Evolutionary conservation across 2,329 filamentous ascomycete species (phyloP).

Genomic region (Alternaria triticimaculans): DNA sequence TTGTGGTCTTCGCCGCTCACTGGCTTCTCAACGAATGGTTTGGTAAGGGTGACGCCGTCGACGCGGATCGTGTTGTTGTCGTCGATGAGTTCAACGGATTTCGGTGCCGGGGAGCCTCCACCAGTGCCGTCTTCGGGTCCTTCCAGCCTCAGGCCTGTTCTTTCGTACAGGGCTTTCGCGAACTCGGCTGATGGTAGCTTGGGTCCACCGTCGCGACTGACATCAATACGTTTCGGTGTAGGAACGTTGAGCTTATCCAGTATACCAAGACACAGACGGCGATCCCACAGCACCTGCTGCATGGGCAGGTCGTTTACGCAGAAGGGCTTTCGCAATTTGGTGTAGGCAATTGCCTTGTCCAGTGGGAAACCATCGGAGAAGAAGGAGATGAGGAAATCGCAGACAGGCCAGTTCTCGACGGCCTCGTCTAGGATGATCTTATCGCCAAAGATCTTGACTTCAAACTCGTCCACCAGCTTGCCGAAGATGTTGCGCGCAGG

Average conservation of each 20-base stretch:
- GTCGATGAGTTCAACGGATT: constrained; percentile 83
- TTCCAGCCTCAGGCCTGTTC: constrained; percentile 78
- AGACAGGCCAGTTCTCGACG: constrained; percentile 94
- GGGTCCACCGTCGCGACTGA: constrained; percentile 92
- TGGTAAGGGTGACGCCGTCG: constrained; percentile 80
- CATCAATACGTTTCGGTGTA: constrained; percentile 85
- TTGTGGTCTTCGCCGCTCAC: constrained; percentile 99
- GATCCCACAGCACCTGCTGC: constrained; percentile 97
- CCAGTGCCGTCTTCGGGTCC: constrained; percentile 72
- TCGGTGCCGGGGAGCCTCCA: constrained; percentile 62
- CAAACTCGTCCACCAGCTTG: constrained; percentile 89
- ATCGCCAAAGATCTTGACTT: constrained; percentile 97
- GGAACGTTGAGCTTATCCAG: constrained; percentile 89
- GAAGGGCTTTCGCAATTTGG: constrained; percentile 90
- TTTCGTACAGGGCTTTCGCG: constrained; percentile 77
- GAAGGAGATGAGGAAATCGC: constrained; percentile 96
- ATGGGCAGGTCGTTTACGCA: constrained; percentile 97
- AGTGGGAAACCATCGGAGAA: constrained; percentile 97
- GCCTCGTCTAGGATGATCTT: constrained; percentile 98
- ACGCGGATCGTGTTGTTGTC: constrained; percentile 87
- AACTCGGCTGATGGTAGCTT: constrained; percentile 78
- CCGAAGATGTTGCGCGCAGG: constrained; percentile 96
- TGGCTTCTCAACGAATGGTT: constrained; percentile 98
- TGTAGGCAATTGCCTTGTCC: constrained; percentile 96
- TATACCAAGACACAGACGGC: constrained; percentile 85